Evolutionary conservation across 106 monocot species (phyloP), one percentile per base, ranked within the genome.

Genomic region (Allium cepa): DNA sequence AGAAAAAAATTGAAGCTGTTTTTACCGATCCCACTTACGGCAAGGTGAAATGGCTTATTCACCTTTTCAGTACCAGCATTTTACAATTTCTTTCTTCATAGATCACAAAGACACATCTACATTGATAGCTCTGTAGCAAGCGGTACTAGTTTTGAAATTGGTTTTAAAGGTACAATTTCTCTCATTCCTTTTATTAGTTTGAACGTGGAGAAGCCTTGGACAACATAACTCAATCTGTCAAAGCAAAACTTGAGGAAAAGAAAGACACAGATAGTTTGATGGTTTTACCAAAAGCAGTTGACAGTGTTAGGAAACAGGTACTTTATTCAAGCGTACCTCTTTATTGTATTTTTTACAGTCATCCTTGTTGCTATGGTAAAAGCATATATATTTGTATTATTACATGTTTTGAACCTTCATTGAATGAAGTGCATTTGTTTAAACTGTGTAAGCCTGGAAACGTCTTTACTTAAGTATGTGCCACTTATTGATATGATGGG

Each of bases 131-230:
- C 3, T 55, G 53, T 55, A 15, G 11, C 53, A 55, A 55, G 15
- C 53, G 7, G 53, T 55, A 3, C 11, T 55, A 55, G 15, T 55
- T 55, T 12, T 2, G 15, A 55, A 55, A 15, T 55, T 55, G 13
- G 15, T 3, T 55, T 15, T 55, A 15, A 15, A 55, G 15, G 13
- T 12, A 55, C 11, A 55, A 12, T 12, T 55, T 55, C 53, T 55
- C 15, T 55, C 13, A 55, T 15, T 55, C 53, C 22, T 15, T 59
- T 17, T 59, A 17, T 59, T 59, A 91, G 91, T 95, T 95, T 83
- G 88, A 95, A 66, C 80, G 95, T 18, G 91, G 95, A 63, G 91
- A 86, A 82, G 91, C 95, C 15, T 77, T 91, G 80, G 94, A 95
- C 27, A 95, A 83, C 55, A 91, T 91, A 48, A 76, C 76, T 59